Percentiles rank a stretch among this genome's conserved stretches.
phyloP scores from a whole-genome alignment of 2,329 filamentous ascomycete species.

The Zalaria sp. region DNA sequence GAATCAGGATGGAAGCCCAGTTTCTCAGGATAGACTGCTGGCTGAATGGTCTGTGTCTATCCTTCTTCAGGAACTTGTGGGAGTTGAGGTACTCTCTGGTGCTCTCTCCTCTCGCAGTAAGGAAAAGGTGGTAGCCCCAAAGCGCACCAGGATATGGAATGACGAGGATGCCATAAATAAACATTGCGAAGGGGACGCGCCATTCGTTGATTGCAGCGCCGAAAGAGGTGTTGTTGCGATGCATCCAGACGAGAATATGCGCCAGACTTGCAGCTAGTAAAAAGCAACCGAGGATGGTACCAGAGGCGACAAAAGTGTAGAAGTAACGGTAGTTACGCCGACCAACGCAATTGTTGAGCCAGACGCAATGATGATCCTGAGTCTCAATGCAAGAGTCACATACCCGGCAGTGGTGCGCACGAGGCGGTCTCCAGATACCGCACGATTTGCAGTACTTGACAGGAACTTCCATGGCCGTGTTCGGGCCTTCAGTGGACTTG shows the following conservation, averaged over 20 bases:
- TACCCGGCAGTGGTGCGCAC: slow-evolving; percentile 88
- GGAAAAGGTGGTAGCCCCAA: slow-evolving; percentile 78
- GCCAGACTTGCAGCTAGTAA: slow-evolving; percentile 65
- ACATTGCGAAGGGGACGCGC: slow-evolving; percentile 62
- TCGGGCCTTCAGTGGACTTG: slow-evolving; percentile 14
- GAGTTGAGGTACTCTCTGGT: slow-evolving; percentile 93
- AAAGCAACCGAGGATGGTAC: slow-evolving; percentile 63
- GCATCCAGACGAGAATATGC: slow-evolving; percentile 62
- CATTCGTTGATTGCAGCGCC: slow-evolving; percentile 52
- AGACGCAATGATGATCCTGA: slow-evolving; percentile 95
- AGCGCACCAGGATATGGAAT: slow-evolving; percentile 72
- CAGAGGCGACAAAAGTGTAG: slow-evolving; percentile 74
- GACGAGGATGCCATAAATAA: slow-evolving; percentile 64
- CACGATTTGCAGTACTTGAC: slow-evolving; percentile 98
- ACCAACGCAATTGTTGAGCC: slow-evolving; percentile 97
- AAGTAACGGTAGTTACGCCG: slow-evolving; percentile 97
- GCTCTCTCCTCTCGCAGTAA: slow-evolving; percentile 83
- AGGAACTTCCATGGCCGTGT: slow-evolving; percentile 87
- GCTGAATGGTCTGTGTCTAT: slow-evolving; percentile 81
- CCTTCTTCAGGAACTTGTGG: slow-evolving; percentile 85
- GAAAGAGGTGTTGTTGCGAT: slow-evolving; percentile 52
- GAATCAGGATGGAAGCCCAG: slow-evolving; percentile 65
- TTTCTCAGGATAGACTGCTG: slow-evolving; percentile 65
- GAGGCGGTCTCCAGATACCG: slow-evolving; percentile 91
- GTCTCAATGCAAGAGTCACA: slow-evolving; percentile 97